Evolutionary conservation across 2,329 filamentous ascomycete genomes (phyloP).

Genomic region (Amphichorda felina): DNA sequence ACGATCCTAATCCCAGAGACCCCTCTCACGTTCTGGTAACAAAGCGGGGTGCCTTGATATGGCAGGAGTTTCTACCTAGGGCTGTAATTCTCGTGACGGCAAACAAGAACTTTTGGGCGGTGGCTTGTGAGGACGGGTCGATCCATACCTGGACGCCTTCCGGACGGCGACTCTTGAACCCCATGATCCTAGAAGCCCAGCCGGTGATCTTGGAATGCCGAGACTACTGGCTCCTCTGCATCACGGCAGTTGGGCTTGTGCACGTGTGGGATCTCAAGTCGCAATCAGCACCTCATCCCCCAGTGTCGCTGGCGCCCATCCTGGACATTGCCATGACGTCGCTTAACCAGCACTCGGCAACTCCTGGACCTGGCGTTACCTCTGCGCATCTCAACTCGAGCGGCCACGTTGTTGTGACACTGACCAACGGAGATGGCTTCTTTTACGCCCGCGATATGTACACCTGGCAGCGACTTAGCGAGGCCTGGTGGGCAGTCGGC

Average conservation of each 20-base stretch:
- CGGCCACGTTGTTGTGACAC: conserved; percentile 75
- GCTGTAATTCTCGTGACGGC: conserved; percentile 84
- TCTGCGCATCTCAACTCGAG: conserved; percentile 84
- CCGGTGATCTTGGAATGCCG: conserved; percentile 88
- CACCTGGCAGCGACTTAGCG: conserved; percentile 89
- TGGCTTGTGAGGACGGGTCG: conserved; percentile 84
- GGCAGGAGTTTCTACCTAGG: conserved; percentile 87
- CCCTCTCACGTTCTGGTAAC: conserved; percentile 75
- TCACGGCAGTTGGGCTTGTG: conserved; percentile 78
- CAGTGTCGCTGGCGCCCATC: conserved; percentile 77
- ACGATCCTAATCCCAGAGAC: conserved; percentile 65
- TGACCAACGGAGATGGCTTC: conserved; percentile 92
- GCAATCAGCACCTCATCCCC: conserved; percentile 75
- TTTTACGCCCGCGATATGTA: conserved; percentile 78
- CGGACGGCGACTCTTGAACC: conserved; percentile 73
- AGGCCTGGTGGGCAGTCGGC: conserved; percentile 95
- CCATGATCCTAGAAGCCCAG: conserved; percentile 80
- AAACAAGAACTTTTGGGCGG: conserved; percentile 84
- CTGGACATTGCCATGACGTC: conserved; percentile 77
- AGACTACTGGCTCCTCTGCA: conserved; percentile 78
- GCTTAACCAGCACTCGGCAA: conserved; percentile 63
- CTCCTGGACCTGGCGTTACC: conserved; percentile 71
- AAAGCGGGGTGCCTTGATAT: conserved; percentile 68
- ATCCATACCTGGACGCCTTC: conserved; percentile 88
- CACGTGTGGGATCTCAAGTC: conserved; percentile 89